Percentiles rank a stretch among this genome's conserved stretches.
Evolutionary conservation across 768 basidiomycete species (phyloP).

Genomic region (Glaciozyma antarctica): DNA sequence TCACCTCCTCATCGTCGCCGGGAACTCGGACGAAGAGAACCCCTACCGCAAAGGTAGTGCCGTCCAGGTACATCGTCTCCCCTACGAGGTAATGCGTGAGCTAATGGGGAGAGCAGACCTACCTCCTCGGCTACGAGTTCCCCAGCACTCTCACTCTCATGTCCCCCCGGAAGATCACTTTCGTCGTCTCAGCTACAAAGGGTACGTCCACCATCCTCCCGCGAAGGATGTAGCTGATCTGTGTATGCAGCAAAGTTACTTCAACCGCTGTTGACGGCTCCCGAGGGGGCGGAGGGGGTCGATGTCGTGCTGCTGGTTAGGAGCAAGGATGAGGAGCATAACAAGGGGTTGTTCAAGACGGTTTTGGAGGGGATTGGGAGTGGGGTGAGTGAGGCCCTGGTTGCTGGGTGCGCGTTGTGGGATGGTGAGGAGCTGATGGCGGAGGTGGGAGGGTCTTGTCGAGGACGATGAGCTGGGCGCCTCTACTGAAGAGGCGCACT

Average conservation of each 20-base stretch:
- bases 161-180: constrained; percentile 58
- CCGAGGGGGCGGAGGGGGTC: constrained; percentile 35
- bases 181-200: constrained; percentile 62
- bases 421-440: neutral
- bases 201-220: constrained; percentile 9
- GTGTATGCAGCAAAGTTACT: constrained; percentile 26
- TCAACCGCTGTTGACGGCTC: constrained; percentile 17
- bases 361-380: constrained; percentile 27
- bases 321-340: constrained; percentile 39
- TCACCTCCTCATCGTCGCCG: constrained; percentile 40
- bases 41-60: constrained; percentile 84
- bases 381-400: constrained; percentile 3
- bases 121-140: constrained; percentile 95
- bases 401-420: too few species aligned
- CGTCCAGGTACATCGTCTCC: constrained; percentile 58
- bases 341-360: constrained; percentile 31
- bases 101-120: constrained; percentile 53
- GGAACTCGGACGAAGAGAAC: constrained; percentile 60
- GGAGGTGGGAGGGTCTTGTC: too few species aligned
- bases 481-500: too few species aligned
- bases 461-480: too few species aligned
- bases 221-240: neutral
- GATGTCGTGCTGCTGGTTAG: constrained; percentile 60
- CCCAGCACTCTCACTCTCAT: constrained; percentile 86
- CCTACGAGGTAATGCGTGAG: neutral